Conservation (phyloP, 2,329 filamentous ascomycete genomes). For the Pseudohalonectria lignicola region DNA sequence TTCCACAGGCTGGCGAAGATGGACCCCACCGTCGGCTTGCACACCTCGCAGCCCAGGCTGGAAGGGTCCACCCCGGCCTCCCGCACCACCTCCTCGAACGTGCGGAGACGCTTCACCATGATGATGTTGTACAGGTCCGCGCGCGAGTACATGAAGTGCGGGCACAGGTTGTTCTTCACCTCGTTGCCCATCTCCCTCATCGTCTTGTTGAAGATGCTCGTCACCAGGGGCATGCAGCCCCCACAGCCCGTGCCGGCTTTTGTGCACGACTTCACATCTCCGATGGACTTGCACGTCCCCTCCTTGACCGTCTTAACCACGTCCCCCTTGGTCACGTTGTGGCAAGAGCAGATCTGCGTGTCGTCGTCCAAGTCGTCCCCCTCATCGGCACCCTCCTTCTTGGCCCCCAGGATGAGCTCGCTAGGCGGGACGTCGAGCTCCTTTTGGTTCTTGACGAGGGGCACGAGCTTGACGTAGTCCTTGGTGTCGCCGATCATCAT, state of each 20-base stretch:
- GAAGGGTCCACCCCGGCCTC: slow-evolving; percentile 54
- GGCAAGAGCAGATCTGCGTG: slow-evolving; percentile 84
- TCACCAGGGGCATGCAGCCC: slow-evolving; percentile 80
- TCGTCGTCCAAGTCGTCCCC: slow-evolving; percentile 73
- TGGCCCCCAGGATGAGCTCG: slow-evolving; percentile 72
- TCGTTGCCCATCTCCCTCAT: slow-evolving; percentile 80
- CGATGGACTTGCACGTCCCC: slow-evolving; percentile 70
- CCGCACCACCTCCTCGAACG: slow-evolving; percentile 66
- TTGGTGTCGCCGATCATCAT: slow-evolving; percentile 96
- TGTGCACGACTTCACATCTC: slow-evolving; percentile 78
- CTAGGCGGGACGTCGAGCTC: slow-evolving; percentile 65
- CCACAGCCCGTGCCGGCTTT: slow-evolving; percentile 88
- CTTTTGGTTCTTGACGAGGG: slow-evolving; percentile 78
- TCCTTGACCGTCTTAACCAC: slow-evolving; percentile 62
- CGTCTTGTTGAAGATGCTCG: slow-evolving; percentile 80
- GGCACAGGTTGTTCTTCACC: slow-evolving; percentile 76
- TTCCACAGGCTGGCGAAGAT: slow-evolving; percentile 80
- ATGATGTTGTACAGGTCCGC: slow-evolving; percentile 87
- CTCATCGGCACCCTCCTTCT: slow-evolving; percentile 65
- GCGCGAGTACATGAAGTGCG: slow-evolving; percentile 74
- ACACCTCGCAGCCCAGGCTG: slow-evolving; percentile 75
- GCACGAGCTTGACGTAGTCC: slow-evolving; percentile 82
- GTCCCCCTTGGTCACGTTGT: slow-evolving; percentile 84
- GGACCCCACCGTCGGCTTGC: slow-evolving; percentile 72
- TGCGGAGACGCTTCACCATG: slow-evolving; percentile 66